A percentile compares a stretch with the other conserved stretches of the same genome.
Evolutionary conservation across 1,284 basidiomycete species (phyloP).

Genomic region (Puccinia brachypodii): DNA sequence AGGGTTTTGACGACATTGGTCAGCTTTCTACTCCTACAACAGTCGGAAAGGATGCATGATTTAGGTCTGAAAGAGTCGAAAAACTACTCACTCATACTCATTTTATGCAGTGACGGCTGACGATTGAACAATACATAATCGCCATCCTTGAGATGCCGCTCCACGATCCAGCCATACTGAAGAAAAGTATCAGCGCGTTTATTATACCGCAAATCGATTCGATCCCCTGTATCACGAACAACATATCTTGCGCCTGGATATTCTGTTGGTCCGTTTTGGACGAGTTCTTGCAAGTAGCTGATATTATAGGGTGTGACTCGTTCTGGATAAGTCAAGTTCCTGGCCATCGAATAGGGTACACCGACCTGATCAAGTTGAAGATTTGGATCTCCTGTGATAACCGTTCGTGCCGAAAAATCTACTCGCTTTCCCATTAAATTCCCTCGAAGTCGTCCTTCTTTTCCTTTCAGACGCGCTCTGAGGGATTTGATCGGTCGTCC

Average conservation of each 20-base stretch:
- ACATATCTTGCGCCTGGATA: slow-evolving; percentile 98
- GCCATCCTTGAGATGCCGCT: slow-evolving; percentile 95
- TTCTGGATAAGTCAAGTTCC: slow-evolving; percentile 97
- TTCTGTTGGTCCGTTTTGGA: slow-evolving; percentile 91
- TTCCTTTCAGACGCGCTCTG: slow-evolving; percentile 95
- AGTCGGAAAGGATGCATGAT: too few species aligned
- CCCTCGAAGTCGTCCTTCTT: slow-evolving; percentile 95
- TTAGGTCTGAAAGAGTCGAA: neutral
- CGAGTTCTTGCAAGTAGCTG: slow-evolving; percentile 86
- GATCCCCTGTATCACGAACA: slow-evolving; percentile 94
- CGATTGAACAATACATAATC: slow-evolving; percentile 98
- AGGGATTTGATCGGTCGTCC: slow-evolving; percentile 98
- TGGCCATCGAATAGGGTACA: slow-evolving; percentile 93
- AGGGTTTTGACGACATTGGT: neutral
- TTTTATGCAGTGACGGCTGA: slow-evolving; percentile 97
- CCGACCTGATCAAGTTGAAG: slow-evolving; percentile 95
- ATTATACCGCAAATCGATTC: slow-evolving; percentile 95
- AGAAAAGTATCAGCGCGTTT: slow-evolving; percentile 96
- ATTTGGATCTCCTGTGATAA: slow-evolving; percentile 99
- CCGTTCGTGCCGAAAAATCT: slow-evolving; percentile 97
- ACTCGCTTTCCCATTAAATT: slow-evolving; percentile 99
- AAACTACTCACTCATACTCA: slow-evolving; percentile 83
- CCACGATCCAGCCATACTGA: slow-evolving; percentile 98
- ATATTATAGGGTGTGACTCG: slow-evolving; percentile 99
- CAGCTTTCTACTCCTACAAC: too few species aligned